Evolutionary conservation across 1,284 basidiomycete genomes (phyloP).

Genomic region (Cutaneotrichosporon mucoides): DNA sequence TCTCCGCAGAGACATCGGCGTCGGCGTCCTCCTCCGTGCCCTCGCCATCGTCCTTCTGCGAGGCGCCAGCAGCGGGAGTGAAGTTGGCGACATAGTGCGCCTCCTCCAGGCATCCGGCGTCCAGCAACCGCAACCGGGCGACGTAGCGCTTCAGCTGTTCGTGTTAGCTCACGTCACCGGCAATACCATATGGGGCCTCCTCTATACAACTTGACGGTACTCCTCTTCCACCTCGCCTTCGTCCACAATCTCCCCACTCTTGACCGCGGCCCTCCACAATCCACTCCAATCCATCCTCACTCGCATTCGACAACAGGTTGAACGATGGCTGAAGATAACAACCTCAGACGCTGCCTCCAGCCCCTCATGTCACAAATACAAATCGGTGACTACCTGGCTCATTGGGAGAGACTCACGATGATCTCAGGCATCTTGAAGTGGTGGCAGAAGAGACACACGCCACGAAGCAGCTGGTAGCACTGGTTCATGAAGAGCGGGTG

Average conservation of each 20-base stretch:
- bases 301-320: too few species aligned
- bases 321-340: too few species aligned
- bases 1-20: conserved; percentile 46
- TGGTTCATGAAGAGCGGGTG: conserved; percentile 96
- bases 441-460: conserved; percentile 95
- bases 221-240: too few species aligned
- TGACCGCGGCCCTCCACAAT: too few species aligned
- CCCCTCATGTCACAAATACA: background rate
- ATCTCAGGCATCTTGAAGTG: conserved; percentile 76
- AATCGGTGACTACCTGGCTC: background rate
- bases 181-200: too few species aligned
- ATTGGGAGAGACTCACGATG: conserved; percentile 56
- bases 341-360: too few species aligned
- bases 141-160: conserved; percentile 71
- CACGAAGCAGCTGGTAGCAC: conserved; percentile 81
- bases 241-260: too few species aligned
- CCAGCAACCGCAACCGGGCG: conserved; percentile 83
- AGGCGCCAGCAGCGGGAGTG: conserved; percentile 28
- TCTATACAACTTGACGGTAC: too few species aligned
- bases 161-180: too few species aligned
- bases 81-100: conserved; percentile 72
- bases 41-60: conserved; percentile 41
- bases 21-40: conserved; percentile 52
- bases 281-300: too few species aligned
- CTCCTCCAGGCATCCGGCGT: conserved; percentile 81